Conservation (phyloP, 1,139 yeast genomes). For the Kluyveromyces sp. region DNA sequence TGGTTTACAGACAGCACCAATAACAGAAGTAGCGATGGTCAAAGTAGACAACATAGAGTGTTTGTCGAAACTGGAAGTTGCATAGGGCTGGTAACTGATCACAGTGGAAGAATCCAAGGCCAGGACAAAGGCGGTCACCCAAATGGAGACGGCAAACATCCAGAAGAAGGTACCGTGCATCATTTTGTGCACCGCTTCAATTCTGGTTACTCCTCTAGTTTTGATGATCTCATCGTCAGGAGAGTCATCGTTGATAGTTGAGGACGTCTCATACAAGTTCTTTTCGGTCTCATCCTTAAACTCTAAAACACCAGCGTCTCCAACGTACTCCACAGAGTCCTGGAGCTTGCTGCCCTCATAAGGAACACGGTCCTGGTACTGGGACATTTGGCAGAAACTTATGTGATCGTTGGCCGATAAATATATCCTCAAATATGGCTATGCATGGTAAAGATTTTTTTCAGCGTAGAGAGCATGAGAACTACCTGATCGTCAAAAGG, state of each 20-base stretch:
- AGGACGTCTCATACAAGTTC: background rate
- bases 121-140: conserved; percentile 53
- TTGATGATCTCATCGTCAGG: conserved; percentile 11
- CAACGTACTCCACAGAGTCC: background rate
- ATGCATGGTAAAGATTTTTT: no score
- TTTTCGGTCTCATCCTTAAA: background rate
- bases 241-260: background rate
- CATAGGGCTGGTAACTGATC: conserved; percentile 42
- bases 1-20: conserved; percentile 68
- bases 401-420: background rate
- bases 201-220: conserved; percentile 33
- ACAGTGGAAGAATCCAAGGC: conserved; percentile 53
- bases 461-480: no score
- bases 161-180: conserved; percentile 19
- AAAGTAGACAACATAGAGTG: conserved; percentile 60
- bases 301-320: background rate
- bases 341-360: background rate
- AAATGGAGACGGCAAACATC: conserved; percentile 28
- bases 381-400: background rate
- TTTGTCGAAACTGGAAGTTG: conserved; percentile 46
- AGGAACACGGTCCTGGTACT: background rate
- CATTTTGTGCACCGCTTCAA: conserved; percentile 27
- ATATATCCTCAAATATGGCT: no score
- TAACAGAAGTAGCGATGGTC: conserved; percentile 51
- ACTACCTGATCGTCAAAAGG: no score